Evolutionary conservation across 129 eudicot genomes (phyloP), one percentile per base, ranked within the genome.

Genomic region (Escallonia rubra): DNA sequence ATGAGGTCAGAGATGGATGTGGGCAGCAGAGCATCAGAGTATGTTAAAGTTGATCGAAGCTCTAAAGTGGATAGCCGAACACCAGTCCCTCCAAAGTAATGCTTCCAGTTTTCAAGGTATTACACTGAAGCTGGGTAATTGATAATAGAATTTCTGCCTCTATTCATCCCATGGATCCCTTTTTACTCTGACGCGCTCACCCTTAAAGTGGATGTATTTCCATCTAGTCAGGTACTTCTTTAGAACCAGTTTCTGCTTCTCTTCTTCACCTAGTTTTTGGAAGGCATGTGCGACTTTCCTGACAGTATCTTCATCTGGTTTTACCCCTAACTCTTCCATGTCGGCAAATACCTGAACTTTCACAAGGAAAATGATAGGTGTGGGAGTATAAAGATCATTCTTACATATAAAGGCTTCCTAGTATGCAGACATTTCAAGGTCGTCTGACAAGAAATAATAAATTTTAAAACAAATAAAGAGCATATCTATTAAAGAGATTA

Each of bases 321-420:
- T 93, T n/a, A 93, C 95, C 65, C 88, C 95, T 44, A 93, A 76
- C 71, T 93, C 99, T 71, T 93, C 99, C 99, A 93, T 93, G 77
- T 93, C 99, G 5, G 90, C 99, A 81, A 93, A 93, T 54, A 89
- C 93, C 96, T 89, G 72, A 54, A 63, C 14, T 71, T 70, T 61
- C 55, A 39, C 55, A 43, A 46, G 59, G 49, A 72, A 10, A 57
- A 4, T 9, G 14, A 46, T 38, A 38, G 7, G 49, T n/a, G 41
- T 43, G 13, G 7, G n/a, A 6, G 38, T 55, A 58, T 52, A n/a
- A 59, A 59, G 63, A 66, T 23, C 78, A 44, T 6, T 47, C 42
- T n/a, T 41, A 6, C 50, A 40, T 13, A 42, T 49, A 65, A 42
- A 14, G n/a, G 43, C 39, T 58, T 23, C 39, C 51, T 7, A 39